Percentiles rank a stretch among this genome's conserved stretches.
Conservation (phyloP, 257 asterid genomes). For the Fraxinus pennsylvanica region DNA sequence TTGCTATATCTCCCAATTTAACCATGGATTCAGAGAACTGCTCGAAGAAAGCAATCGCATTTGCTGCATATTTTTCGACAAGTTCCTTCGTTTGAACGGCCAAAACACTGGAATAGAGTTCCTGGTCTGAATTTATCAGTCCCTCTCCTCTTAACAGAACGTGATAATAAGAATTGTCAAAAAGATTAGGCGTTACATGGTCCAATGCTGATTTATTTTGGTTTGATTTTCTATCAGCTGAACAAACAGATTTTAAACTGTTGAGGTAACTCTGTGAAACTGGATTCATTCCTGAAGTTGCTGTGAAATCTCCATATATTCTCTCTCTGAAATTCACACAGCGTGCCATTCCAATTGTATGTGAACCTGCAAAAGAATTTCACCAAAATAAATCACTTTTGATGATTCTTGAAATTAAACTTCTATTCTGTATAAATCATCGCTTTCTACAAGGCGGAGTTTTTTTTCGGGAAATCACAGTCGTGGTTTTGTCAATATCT, state of each 20-base stretch:
- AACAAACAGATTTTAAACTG: conserved; percentile 57
- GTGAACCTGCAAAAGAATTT: conserved; percentile 62
- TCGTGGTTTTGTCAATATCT: neutral
- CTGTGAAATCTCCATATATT: conserved; percentile 63
- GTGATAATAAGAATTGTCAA: conserved; percentile 80
- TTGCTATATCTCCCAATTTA: conserved; percentile 75
- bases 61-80: conserved; percentile 64
- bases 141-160: conserved; percentile 66
- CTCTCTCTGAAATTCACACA: conserved; percentile 75
- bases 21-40: conserved; percentile 91
- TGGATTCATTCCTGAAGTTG: conserved; percentile 48
- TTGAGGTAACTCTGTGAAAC: conserved; percentile 46
- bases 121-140: conserved; percentile 71
- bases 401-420: no score
- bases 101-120: conserved; percentile 67
- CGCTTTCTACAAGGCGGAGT: no score
- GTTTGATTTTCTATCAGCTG: conserved; percentile 51
- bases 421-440: no score
- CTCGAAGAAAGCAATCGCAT: conserved; percentile 68
- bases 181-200: conserved; percentile 57
- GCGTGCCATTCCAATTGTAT: conserved; percentile 89
- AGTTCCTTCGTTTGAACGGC: conserved; percentile 61
- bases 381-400: neutral
- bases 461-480: no score
- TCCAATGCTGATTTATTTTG: conserved; percentile 79